Base-by-base conservation (phyloP, 495 filamentous ascomycete genomes). In the Xylaria grammica region DNA sequence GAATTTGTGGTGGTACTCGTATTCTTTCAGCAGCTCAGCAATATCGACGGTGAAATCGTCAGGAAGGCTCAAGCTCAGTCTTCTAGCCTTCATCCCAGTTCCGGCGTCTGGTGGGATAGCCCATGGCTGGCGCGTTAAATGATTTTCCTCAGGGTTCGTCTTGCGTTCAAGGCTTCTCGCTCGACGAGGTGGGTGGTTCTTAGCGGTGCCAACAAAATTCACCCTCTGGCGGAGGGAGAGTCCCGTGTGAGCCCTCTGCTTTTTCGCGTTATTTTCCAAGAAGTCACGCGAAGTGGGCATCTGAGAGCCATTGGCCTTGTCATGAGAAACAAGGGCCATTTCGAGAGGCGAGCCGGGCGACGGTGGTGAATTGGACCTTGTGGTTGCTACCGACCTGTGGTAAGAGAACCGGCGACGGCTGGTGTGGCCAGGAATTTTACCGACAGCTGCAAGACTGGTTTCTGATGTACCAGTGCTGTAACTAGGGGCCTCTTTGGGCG, bases 31-130 rank as follows among this genome's bases (percentile, higher is more conserved):
- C 7, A 91, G 78, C 40, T 89, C 87, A 8, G 79, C 84, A n/a
- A 80, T 79, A 57, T 90, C 87, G 8, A 90, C 84, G 8, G 76
- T 79, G 67, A 89, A 89, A 62, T 89, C 85, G 62, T 89, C 85
- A 1, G 87, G 87, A 17, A 89, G 77, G 72, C 80, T 85, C 19
- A 87, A 67, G 69, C 87, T 89, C 73, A 89, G 77, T 52, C 87
- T 80, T 24, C 87, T 80, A 15, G 87, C 85, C 68, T 90, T 90
- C 63, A 89, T 77, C n/a, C 88, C 87, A 46, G 83, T 88, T 27
- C 87, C 87, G 42, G 79, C 78, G 46, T 82, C 85, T 9, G 87
- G 85, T 13, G 82, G 81, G 58, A 87, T 79, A 13, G 79, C 81
- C 81, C 82, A 84, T 8, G 78, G 72, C 19, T 75, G 68, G 24